Percentiles rank a stretch among this genome's conserved stretches.
Conservation (phyloP, 1,284 basidiomycete species). For the Cerioporus squamosus region DNA sequence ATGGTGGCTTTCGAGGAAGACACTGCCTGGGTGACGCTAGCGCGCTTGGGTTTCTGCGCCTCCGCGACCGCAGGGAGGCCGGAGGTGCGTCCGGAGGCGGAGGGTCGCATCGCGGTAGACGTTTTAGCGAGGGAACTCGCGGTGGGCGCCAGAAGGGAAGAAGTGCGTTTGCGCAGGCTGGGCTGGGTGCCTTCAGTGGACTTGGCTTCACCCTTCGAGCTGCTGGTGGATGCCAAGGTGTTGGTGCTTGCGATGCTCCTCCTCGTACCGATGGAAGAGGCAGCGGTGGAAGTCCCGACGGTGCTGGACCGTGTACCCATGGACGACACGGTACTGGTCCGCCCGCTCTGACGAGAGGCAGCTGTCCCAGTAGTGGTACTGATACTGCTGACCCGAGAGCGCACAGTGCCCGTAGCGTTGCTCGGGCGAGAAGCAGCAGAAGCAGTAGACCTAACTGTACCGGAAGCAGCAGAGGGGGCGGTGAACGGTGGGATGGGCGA, state of each 20-base stretch:
- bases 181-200: constrained; percentile 8
- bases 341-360: constrained; percentile 29
- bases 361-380: constrained; percentile 16
- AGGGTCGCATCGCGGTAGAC: constrained; percentile 22
- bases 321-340: constrained; percentile 41
- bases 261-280: constrained; percentile 46
- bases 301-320: constrained; percentile 38
- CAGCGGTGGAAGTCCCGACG: constrained; percentile 22
- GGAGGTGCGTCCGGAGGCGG: constrained; percentile 15
- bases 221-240: constrained; percentile 23
- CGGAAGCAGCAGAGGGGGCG: constrained; percentile 13
- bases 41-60: constrained; percentile 12
- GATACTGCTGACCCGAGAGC: constrained; percentile 25
- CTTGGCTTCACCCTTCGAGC: constrained; percentile 8
- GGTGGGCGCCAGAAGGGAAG: constrained; percentile 72
- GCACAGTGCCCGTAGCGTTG: constrained; percentile 23
- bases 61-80: constrained; percentile 21
- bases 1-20: constrained; percentile 22
- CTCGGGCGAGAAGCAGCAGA: constrained; percentile 13
- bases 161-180: constrained; percentile 38
- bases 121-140: constrained; percentile 76
- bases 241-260: constrained; percentile 24
- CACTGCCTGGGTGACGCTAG: constrained; percentile 13
- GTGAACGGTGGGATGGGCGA: constrained; percentile 38
- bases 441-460: constrained; percentile 9